Evolutionary conservation across 345 rosid species (phyloP).

Genomic region (Citrus medica): DNA sequence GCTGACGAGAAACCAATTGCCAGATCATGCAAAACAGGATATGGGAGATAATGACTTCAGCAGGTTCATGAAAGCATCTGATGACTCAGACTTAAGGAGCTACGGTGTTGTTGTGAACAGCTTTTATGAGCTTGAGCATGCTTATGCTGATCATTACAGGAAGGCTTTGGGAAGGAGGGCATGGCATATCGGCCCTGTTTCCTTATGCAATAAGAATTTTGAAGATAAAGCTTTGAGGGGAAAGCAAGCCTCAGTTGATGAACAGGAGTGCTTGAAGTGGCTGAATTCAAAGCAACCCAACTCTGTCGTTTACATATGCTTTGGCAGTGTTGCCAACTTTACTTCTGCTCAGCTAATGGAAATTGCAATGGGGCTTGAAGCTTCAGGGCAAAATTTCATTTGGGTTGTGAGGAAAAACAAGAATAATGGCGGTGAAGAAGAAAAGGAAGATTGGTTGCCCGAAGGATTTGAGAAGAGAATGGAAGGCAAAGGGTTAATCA

Average conservation of each 20-base stretch:
- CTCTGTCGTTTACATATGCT: constrained; percentile 45
- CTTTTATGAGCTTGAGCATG: constrained; percentile 68
- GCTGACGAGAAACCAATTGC: constrained; percentile 37
- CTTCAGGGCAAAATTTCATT: constrained; percentile 36
- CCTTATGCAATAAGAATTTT: constrained; percentile 19
- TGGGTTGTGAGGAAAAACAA: constrained; percentile 40
- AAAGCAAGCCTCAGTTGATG: constrained; percentile 18
- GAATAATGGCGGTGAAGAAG: constrained; percentile 8
- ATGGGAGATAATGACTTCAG: constrained; percentile 6
- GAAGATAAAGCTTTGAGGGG: constrained; percentile 38
- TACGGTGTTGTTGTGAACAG: constrained; percentile 66
- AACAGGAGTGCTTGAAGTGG: constrained; percentile 41
- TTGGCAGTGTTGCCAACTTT: constrained; percentile 36
- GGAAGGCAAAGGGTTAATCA: constrained; percentile 37
- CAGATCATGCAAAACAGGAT: not conserved
- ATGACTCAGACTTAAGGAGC: constrained; percentile 46
- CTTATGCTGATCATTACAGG: constrained; percentile 41
- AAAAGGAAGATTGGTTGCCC: constrained; percentile 35
- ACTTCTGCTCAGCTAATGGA: constrained; percentile 31
- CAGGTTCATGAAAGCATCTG: constrained; percentile 8
- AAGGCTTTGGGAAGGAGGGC: constrained; percentile 40
- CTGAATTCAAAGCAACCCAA: constrained; percentile 31
- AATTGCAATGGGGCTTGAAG: constrained; percentile 40
- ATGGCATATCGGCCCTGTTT: constrained; percentile 61
- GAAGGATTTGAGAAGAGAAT: constrained; percentile 38